Conservation (phyloP, 2,329 filamentous ascomycete genomes). For the Leptosphaerulina australis region DNA sequence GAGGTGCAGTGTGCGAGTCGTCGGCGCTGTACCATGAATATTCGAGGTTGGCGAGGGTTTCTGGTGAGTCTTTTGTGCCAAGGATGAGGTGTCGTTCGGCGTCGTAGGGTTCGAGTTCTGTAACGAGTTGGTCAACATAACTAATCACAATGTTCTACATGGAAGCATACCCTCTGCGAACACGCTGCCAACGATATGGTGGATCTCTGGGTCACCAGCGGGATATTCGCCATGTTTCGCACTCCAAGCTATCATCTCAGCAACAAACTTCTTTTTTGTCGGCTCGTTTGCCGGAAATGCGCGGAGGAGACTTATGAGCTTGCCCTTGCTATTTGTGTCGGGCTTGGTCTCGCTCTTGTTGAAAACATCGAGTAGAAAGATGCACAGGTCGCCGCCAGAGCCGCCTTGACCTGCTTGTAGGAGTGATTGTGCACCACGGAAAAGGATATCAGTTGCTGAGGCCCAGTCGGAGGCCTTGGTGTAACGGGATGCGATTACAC, state of each 20-base stretch:
- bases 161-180: slow-evolving; percentile 72
- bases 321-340: slow-evolving; percentile 73
- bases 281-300: slow-evolving; percentile 84
- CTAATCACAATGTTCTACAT: not conserved
- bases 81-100: slow-evolving; percentile 88
- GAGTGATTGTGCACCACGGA: slow-evolving; percentile 80
- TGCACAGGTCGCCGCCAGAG: slow-evolving; percentile 86
- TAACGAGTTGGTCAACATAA: not conserved
- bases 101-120: slow-evolving; percentile 88
- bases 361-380: slow-evolving; percentile 89
- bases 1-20: slow-evolving; percentile 82
- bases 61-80: slow-evolving; percentile 86
- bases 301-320: slow-evolving; percentile 77
- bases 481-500: slow-evolving; percentile 92
- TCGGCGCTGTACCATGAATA: slow-evolving; percentile 93
- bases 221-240: slow-evolving; percentile 84
- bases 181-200: slow-evolving; percentile 85
- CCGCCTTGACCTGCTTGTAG: slow-evolving; percentile 92
- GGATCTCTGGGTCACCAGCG: slow-evolving; percentile 89
- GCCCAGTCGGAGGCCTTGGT: slow-evolving; percentile 84
- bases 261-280: slow-evolving; percentile 89
- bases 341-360: slow-evolving; percentile 81
- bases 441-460: slow-evolving; percentile 85
- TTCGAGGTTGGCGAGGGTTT: slow-evolving; percentile 80
- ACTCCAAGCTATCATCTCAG: slow-evolving; percentile 89